phyloP scores from a whole-genome alignment of 495 filamentous ascomycete species.

The Aspergillus nidulans region DNA sequence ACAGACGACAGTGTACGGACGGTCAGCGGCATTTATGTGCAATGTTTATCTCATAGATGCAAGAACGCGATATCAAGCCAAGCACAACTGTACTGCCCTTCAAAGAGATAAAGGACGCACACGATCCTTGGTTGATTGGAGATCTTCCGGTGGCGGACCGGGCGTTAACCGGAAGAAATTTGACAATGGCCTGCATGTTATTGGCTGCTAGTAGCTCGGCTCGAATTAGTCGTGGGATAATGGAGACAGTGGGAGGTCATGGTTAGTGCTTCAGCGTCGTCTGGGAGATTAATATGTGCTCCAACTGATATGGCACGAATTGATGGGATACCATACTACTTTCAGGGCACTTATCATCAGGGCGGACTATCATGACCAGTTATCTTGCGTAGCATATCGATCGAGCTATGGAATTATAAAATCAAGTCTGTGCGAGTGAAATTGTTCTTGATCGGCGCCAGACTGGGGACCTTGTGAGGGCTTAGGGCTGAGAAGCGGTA shows the following conservation, averaged over 20 bases:
- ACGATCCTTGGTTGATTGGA: not conserved
- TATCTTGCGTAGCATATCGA: no score
- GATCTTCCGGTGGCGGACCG: not conserved
- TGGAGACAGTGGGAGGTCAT: not conserved
- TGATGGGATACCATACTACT: not conserved
- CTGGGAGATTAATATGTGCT: not conserved
- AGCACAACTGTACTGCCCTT: not conserved
- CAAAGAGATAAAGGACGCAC: not conserved
- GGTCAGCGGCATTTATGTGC: not conserved
- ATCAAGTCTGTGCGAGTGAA: no score
- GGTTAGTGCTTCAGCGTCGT: no score
- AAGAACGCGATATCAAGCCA: no score
- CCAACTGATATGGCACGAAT: not conserved
- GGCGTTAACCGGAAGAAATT: not conserved
- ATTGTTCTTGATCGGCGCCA: not conserved
- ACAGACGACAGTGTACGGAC: not conserved
- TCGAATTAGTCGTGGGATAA: not conserved
- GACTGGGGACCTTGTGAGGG: not conserved
- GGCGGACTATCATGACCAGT: not conserved
- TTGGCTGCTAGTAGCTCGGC: not conserved
- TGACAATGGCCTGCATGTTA: not conserved
- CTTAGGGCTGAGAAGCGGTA: not conserved
- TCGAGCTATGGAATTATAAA: no score
- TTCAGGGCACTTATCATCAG: not conserved
- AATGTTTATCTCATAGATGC: not conserved